phyloP scores from a whole-genome alignment of 2,329 filamentous ascomycete species.

The Fusarium goolgardi region DNA sequence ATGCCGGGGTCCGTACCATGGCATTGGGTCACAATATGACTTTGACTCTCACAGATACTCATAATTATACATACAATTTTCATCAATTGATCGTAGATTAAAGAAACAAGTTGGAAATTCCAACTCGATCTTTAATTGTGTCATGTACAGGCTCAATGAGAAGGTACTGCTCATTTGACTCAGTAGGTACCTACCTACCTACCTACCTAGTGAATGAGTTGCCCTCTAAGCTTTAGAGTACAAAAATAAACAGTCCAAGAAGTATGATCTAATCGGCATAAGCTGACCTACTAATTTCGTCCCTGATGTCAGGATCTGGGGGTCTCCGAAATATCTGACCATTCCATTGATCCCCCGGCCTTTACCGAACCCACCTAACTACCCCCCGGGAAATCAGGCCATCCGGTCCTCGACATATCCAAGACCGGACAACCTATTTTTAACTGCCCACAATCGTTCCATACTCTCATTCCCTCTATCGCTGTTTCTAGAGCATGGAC shows the following conservation, averaged over 20 bases:
- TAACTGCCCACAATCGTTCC: constrained; percentile 2
- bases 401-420: constrained; percentile 20
- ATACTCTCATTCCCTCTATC: not conserved
- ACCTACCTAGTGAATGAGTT: not conserved
- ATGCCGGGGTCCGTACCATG: constrained; percentile 29
- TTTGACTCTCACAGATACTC: not conserved
- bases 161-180: not conserved
- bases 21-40: not conserved
- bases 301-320: not conserved
- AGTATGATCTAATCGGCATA: too few relatives aligned
- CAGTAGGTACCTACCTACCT: not conserved
- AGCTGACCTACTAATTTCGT: too few relatives aligned
- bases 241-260: too few relatives aligned
- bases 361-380: constrained; percentile 28
- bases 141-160: too few relatives aligned
- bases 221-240: too few relatives aligned
- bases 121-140: not conserved
- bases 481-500: not conserved
- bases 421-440: not conserved
- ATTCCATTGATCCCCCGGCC: constrained; percentile 25
- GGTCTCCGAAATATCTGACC: constrained; percentile 23
- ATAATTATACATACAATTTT: not conserved
- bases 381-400: constrained; percentile 29
- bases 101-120: not conserved
- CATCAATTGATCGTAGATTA: rapidly evolving